Base-by-base conservation (phyloP, 192 early-diverging fungal species). In the Phycomyces blakesleeanus region DNA sequence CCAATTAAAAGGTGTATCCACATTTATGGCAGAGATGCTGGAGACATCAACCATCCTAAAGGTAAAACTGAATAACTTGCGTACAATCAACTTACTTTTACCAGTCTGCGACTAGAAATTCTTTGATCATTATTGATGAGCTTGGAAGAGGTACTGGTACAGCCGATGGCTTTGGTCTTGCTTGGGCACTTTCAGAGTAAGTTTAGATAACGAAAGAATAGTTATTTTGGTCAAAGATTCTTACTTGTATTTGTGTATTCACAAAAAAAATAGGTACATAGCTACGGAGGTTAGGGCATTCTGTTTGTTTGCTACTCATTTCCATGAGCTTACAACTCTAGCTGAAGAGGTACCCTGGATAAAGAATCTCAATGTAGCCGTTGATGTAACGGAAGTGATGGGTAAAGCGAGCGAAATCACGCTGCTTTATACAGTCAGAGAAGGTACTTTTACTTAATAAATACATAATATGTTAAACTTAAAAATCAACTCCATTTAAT, bases 111-210 rank as follows among this genome's bases (percentile, higher is more conserved):
- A 94, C 93, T 0, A 27, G 66, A 4, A 76, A 87, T 44, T 97
- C 95, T 1, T 81, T 97, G 14, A 93, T 97, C 50, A 92, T 97
- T 57, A 96, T 97, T 66, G 95, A 97, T 69, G 95, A 97, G 58
- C 84, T 97, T 25, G 95, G 94, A 21, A 83, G 97, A 57, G 97
- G 97, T 11, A 98, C 97, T n/a, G 95, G 93, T 44, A 98, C 97
- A 0, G 94, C 93, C 67, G 97, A 97, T 72, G 95, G 97, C 10
- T 96, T 96, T 76, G 97, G 97, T 4, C 72, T 98, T 37, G 97
- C 97, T n/a, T 96, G 93, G 90, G 91, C 95, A 3, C 96, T 98
- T 55, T 91, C 95, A 24, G 90, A 98, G 85, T 92, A 82, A 78
- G 81, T 77, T 14, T 57, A 18, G 9, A 55, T 16, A 22, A 18